These are phyloP conservation scores for Penicillium sp. DNA, from an alignment of 2,329 filamentous ascomycete genomes.

Conservation along the genomic window DNA sequence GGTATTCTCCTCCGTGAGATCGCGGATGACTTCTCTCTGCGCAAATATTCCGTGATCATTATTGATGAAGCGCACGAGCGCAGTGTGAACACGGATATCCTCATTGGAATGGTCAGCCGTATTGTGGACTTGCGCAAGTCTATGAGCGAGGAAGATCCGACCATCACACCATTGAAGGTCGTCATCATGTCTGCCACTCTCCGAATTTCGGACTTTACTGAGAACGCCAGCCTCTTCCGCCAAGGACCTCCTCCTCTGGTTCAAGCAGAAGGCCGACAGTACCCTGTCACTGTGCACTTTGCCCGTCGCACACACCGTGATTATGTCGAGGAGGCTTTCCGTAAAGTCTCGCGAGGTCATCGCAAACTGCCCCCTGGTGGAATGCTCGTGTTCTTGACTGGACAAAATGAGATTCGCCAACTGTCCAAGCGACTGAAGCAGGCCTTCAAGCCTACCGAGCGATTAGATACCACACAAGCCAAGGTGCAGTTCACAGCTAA, in stretches of 20 bases:
- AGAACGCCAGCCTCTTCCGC: slow-evolving; percentile 78
- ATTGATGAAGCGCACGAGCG: slow-evolving; percentile 97
- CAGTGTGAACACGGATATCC: slow-evolving; percentile 94
- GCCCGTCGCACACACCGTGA: slow-evolving; percentile 77
- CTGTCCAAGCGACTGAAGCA: slow-evolving; percentile 78
- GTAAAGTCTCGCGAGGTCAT: slow-evolving; percentile 84
- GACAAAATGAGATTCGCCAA: slow-evolving; percentile 84
- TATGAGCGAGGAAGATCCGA: slow-evolving; percentile 69
- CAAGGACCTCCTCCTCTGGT: slow-evolving; percentile 74
- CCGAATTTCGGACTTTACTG: slow-evolving; percentile 83
- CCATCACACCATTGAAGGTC: slow-evolving; percentile 78
- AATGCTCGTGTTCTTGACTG: slow-evolving; percentile 91
- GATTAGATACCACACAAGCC: slow-evolving; percentile 55
- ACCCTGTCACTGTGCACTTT: slow-evolving; percentile 87
- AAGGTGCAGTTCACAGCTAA: slow-evolving; percentile 74
- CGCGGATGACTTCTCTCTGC: slow-evolving; percentile 80
- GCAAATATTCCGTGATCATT: slow-evolving; percentile 88
- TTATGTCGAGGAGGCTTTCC: slow-evolving; percentile 86
- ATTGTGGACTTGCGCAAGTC: slow-evolving; percentile 81
- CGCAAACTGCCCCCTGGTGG: slow-evolving; percentile 85
- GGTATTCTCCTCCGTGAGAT: slow-evolving; percentile 92
- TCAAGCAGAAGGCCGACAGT: slow-evolving; percentile 88
- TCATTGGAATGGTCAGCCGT: slow-evolving; percentile 95
- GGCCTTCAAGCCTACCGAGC: slow-evolving; percentile 58
- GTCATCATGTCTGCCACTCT: slow-evolving; percentile 98